phyloP scores from a whole-genome alignment of 148 eudicot genomes.

The Vaccinium corymbosum region DNA sequence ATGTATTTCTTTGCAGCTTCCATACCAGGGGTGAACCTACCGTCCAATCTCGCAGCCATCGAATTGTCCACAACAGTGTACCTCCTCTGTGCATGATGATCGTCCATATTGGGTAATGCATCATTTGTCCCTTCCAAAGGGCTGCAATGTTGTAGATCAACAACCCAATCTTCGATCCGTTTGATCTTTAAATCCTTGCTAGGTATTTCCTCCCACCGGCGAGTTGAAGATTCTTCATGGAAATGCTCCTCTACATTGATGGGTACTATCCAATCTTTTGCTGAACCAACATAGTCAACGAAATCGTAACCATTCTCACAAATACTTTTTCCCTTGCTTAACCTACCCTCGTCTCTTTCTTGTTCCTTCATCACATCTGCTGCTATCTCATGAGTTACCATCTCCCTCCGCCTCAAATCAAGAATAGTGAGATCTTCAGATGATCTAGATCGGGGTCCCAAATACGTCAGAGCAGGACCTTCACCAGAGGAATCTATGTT shows the following conservation, averaged over 20 bases:
- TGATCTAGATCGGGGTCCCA: slow-evolving; percentile 37
- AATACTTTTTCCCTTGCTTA: slow-evolving; percentile 30
- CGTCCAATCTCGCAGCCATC: slow-evolving; percentile 30
- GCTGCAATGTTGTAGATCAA: slow-evolving; percentile 61
- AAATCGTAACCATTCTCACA: slow-evolving; percentile 46
- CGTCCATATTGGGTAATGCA: slow-evolving; percentile 18
- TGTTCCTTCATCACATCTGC: slow-evolving; percentile 14
- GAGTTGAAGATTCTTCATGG: slow-evolving; percentile 37
- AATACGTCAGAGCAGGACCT: slow-evolving; percentile 11
- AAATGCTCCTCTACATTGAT: slow-evolving; percentile 19
- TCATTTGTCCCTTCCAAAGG: slow-evolving; percentile 53
- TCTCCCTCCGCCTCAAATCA: slow-evolving; percentile 30
- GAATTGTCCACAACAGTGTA: slow-evolving; percentile 27
- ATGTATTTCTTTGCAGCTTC: slow-evolving; percentile 79
- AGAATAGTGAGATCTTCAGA: slow-evolving; percentile 45
- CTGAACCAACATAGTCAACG: slow-evolving; percentile 54
- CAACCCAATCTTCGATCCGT: slow-evolving; percentile 76
- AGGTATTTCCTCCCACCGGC: slow-evolving; percentile 37
- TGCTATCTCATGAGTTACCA: slow-evolving; percentile 25
- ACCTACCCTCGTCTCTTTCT: slow-evolving; percentile 25
- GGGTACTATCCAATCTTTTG: slow-evolving; percentile 86
- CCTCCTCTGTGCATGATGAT: slow-evolving; percentile 24
- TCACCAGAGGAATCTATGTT: slow-evolving; percentile 33
- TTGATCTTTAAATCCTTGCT: slow-evolving; percentile 50
- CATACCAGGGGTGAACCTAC: slow-evolving; percentile 50